phyloP scores from a whole-genome alignment of 2,329 filamentous ascomycete species.

The Aspergillus quadricinctus region DNA sequence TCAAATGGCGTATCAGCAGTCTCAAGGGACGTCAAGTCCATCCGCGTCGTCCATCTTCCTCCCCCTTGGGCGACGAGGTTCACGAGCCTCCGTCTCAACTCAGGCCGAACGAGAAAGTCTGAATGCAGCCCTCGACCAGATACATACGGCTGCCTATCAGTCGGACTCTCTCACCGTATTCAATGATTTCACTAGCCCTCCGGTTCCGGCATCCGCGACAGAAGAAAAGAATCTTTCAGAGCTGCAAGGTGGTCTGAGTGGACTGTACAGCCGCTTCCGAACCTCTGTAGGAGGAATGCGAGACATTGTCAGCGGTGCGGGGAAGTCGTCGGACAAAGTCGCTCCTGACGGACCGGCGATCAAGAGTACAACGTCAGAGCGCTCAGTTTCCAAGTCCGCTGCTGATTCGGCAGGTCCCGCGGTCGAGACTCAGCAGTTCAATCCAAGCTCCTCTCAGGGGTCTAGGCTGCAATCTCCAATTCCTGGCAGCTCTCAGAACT shows the following conservation, averaged over 20 bases:
- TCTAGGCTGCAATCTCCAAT: slow-evolving; percentile 37
- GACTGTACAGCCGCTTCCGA: slow-evolving; percentile 79
- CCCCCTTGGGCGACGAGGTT: slow-evolving; percentile 45
- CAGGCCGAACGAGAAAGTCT: slow-evolving; percentile 69
- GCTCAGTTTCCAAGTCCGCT: slow-evolving; percentile 21
- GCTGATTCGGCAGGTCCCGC: slow-evolving; percentile 17
- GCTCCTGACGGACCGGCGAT: slow-evolving; percentile 20
- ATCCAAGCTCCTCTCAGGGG: slow-evolving; percentile 30
- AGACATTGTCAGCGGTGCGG: slow-evolving; percentile 42
- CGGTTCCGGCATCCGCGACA: slow-evolving; percentile 57
- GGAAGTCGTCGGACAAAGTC: slow-evolving; percentile 27
- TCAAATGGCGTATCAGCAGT: slow-evolving; percentile 35
- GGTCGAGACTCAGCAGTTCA: slow-evolving; percentile 22
- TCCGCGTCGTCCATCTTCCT: slow-evolving; percentile 43
- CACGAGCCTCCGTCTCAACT: slow-evolving; percentile 47
- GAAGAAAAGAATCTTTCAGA: slow-evolving; percentile 72
- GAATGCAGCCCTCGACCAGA: slow-evolving; percentile 74
- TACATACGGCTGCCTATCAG: slow-evolving; percentile 83
- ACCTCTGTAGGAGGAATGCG: slow-evolving; percentile 72
- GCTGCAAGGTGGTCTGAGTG: slow-evolving; percentile 79
- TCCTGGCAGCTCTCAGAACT: slow-evolving; percentile 24
- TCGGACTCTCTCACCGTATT: slow-evolving; percentile 84
- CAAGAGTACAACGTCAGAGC: slow-evolving; percentile 26
- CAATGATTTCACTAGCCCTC: slow-evolving; percentile 71
- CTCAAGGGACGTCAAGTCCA: slow-evolving; percentile 39